phyloP scores from a whole-genome alignment of 257 asterid species.

The Perilla frutescens region DNA sequence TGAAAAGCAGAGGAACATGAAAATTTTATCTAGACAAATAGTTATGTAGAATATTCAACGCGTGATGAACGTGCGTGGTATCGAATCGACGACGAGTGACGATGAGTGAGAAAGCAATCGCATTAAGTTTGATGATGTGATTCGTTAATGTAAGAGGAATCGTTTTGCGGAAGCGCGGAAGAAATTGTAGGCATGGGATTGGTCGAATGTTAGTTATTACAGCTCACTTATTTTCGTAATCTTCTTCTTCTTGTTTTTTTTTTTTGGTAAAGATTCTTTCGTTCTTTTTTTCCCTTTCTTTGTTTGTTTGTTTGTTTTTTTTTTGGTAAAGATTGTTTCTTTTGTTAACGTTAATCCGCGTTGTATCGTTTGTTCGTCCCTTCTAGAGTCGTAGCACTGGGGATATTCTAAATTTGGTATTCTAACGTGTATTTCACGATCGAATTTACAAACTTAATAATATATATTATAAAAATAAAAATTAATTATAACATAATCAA shows the following conservation, averaged over 20 bases:
- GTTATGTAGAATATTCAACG: neutral
- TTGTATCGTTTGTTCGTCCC: too few species aligned
- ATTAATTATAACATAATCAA: too few species aligned
- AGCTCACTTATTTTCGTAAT: constrained; percentile 14
- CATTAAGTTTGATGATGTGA: neutral
- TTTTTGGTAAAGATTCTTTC: neutral
- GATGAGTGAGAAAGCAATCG: neutral
- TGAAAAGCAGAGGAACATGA: constrained; percentile 16
- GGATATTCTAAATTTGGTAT: too few species aligned
- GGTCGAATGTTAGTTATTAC: constrained; percentile 32
- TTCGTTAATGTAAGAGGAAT: neutral
- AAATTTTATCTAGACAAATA: neutral
- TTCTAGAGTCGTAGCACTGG: too few species aligned
- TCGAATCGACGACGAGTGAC: neutral
- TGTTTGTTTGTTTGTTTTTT: neutral
- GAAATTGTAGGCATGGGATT: neutral
- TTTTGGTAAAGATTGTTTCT: too few species aligned
- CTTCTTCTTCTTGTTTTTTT: neutral
- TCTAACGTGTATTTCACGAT: too few species aligned
- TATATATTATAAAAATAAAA: too few species aligned
- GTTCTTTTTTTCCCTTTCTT: too few species aligned
- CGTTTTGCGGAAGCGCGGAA: neutral
- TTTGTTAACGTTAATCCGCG: too few species aligned
- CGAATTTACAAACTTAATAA: too few species aligned
- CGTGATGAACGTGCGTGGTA: constrained; percentile 28